Base-by-base conservation (phyloP, 2,329 filamentous ascomycete genomes). In the Dryadomyces quercivorus region DNA sequence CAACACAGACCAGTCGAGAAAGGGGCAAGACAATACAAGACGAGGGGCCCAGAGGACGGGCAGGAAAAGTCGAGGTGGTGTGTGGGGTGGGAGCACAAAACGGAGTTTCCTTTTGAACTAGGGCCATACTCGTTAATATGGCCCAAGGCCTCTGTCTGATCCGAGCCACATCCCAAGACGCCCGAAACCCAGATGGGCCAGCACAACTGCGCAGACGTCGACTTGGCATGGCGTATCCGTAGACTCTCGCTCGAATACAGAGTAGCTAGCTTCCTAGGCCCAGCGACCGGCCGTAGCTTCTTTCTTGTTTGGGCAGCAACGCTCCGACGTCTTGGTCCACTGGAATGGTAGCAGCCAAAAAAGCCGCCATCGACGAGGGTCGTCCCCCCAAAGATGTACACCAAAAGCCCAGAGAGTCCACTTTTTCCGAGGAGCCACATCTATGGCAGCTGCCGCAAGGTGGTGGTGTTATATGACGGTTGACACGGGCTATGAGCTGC, bases 271-370 rank as follows among this genome's bases (percentile, higher is more conserved):
- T 31, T 42, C 38, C 22, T 49, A 34, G 26, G 36, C n/a, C 16
- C 16, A 36, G n/a, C 34, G 5, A 16, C 48, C 48, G 34, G 48
- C 48, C 16, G 18, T 31, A 40, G n/a, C 15, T 7, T 26, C 43
- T 31, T 44, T 36, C 38, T 48, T 44, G 16, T 46, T 59, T 54
- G 55, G 57, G 57, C 55, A 56, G 36, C 54, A 54, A 56, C 53
- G 44, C 46, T 20, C 42, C 18, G 40, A 38, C 5, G 26, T 36
- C 36, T 26, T 34, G 43, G 40, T 51, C 54, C 46, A 45, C 52
- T 54, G 53, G 50, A 51, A 21, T 21, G 44, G 10, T 47, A 47
- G 45, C 20, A 47, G 45, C 21, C 20, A 22, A 20, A 46, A 46
- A 46, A 22, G 44, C 18, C 44, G 21, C 44, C 44, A 22, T 46